Conservation (phyloP, 176 grass and related monocot genomes). For the Poa pratensis region DNA sequence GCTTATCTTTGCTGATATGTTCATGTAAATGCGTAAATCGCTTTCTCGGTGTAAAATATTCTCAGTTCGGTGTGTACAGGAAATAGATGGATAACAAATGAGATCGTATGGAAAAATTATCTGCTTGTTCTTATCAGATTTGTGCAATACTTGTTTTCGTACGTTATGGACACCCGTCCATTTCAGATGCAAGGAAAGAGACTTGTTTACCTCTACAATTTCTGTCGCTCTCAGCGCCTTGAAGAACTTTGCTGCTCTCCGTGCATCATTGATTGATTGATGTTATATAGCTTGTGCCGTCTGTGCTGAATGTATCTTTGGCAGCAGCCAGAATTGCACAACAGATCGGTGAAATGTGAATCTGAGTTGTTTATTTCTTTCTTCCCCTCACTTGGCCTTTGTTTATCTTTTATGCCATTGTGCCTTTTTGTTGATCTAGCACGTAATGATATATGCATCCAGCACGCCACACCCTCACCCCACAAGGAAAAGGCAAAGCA, state of each 20-base stretch:
- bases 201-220: neutral
- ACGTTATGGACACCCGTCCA: neutral
- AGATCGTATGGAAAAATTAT: neutral
- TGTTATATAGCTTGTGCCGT: neutral
- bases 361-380: neutral
- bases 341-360: neutral
- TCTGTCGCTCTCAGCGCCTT: neutral
- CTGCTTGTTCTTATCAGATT: slow-evolving; percentile 1
- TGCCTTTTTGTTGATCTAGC: neutral
- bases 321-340: neutral
- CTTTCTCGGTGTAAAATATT: slow-evolving; percentile 29
- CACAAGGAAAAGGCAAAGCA: slow-evolving; percentile 17
- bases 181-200: neutral
- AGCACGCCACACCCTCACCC: neutral
- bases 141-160: neutral
- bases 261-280: neutral
- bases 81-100: slow-evolving; percentile 5
- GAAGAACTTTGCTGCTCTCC: neutral
- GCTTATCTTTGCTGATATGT: slow-evolving; percentile 19
- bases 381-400: neutral
- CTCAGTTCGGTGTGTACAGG: slow-evolving; percentile 36
- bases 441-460: neutral
- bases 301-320: neutral
- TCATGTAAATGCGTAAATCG: slow-evolving; percentile 31
- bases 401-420: slow-evolving; percentile 1